A percentile compares a stretch with the other conserved stretches of the same genome.
These are phyloP conservation scores for Hymenoscyphus fraxineus DNA, from an alignment of 2,329 filamentous ascomycete species.

Conservation along the genomic window DNA sequence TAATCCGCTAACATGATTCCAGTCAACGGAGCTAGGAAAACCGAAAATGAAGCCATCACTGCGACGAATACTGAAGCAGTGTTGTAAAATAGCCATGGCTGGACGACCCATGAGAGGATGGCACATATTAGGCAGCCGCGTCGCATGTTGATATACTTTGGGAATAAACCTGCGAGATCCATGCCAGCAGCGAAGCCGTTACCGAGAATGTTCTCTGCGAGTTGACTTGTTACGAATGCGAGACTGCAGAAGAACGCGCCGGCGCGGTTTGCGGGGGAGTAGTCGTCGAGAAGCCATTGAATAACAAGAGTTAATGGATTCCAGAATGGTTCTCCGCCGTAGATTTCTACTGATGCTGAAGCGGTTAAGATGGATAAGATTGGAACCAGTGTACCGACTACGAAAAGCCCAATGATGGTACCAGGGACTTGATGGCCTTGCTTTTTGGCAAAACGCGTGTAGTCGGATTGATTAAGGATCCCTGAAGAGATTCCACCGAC, in stretches of 20 bases:
- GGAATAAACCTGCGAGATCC: conserved; percentile 50
- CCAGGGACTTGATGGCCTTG: conserved; percentile 42
- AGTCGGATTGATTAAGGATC: conserved; percentile 42
- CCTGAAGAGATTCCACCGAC: conserved; percentile 4
- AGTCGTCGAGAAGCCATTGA: conserved; percentile 40
- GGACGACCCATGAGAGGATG: not conserved
- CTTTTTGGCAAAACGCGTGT: conserved; percentile 40
- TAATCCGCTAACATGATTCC: conserved; percentile 41
- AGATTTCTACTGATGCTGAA: conserved; percentile 48
- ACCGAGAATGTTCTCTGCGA: conserved; percentile 44
- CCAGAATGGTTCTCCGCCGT: conserved; percentile 43
- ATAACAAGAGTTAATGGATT: conserved; percentile 44
- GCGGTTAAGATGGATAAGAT: conserved; percentile 45
- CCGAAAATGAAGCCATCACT: conserved; percentile 24
- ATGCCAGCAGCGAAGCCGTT: conserved; percentile 51
- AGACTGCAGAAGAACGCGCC: conserved; percentile 44
- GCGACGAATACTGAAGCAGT: not conserved
- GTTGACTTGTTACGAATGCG: conserved; percentile 42
- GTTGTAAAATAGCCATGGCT: conserved; percentile 27
- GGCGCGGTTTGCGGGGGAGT: conserved; percentile 39
- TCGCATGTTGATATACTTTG: conserved; percentile 52
- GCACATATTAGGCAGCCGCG: conserved; percentile 38
- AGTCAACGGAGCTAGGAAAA: conserved; percentile 45
- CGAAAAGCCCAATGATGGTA: conserved; percentile 32
- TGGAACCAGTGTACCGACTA: conserved; percentile 36